A percentile compares a stretch with the other conserved stretches of the same genome.
phyloP scores from a whole-genome alignment of 768 basidiomycete species.

The Cystofilobasidium ferigula region DNA sequence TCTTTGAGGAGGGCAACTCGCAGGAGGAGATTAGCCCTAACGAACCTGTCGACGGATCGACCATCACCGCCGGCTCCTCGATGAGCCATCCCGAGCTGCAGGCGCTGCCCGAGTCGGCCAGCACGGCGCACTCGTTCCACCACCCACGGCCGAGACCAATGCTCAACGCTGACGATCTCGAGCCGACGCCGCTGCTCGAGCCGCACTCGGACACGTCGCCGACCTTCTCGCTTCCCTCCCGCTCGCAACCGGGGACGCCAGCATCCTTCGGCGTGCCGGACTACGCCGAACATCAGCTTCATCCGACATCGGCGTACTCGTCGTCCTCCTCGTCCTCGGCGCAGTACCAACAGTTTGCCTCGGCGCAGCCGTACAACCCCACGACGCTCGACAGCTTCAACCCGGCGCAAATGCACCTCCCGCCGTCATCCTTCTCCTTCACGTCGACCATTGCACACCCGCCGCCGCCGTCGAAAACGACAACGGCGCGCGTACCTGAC shows the following conservation, averaged over 20 bases:
- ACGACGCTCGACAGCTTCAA: constrained; percentile 8
- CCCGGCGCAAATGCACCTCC: background rate
- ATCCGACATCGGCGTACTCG: background rate
- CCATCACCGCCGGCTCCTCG: background rate
- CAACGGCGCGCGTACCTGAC: constrained; percentile 5
- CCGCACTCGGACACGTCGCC: constrained; percentile 18
- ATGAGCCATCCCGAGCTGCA: too few species aligned
- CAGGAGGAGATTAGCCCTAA: background rate
- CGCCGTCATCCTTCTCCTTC: background rate
- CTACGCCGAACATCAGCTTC: background rate
- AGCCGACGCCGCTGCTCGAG: constrained; percentile 14
- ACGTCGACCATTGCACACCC: background rate
- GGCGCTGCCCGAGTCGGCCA: too few species aligned
- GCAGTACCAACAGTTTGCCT: background rate
- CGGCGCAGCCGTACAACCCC: constrained; percentile 12
- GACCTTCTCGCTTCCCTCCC: constrained; percentile 9
- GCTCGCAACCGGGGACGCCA: constrained; percentile 17
- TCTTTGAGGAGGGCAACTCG: constrained; percentile 7
- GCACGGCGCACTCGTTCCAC: background rate
- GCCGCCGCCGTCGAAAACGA: background rate
- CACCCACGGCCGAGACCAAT: background rate
- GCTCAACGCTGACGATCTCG: background rate
- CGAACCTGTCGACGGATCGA: background rate
- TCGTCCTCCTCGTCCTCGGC: background rate
- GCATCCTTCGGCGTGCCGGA: constrained; percentile 5